Base-by-base conservation (phyloP, 768 basidiomycete genomes). In the Candolleomyces eurysporus region DNA sequence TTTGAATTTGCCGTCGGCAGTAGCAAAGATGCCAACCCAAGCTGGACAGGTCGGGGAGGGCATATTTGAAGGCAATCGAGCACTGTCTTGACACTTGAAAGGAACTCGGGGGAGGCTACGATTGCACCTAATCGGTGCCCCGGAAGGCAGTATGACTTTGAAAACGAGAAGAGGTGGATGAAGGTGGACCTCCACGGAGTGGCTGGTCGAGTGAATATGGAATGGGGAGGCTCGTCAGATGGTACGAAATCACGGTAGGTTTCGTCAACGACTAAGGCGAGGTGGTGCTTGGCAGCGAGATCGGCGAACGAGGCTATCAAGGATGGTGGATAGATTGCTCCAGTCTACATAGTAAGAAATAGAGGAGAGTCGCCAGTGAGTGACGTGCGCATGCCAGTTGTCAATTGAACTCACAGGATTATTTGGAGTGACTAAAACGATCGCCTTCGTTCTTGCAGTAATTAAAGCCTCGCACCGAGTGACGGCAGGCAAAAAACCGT, bases 21-120 rank as follows among this genome's bases (percentile, higher is more conserved):
- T 1, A 94, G 73, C 4, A 90, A 75, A 17, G 82, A 75, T 4
- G 75, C 78, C 8, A 94, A 78, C 0, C 89, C 91, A 9, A 85
- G 69, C 66, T 95, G 93, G 16, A 88, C 78, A 0, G 89, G 82
- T 7, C 89, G 82, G 11, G 92, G 89, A 0, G 92, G 78, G 67
- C 92, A 94, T 43, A 92, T 88, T 67, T 93, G 92, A 42, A 93
- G 76, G 63, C 86, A 89, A 71, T 94, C 93, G 13, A 92, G 82
- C 21, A 89, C 82, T 22, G 76, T 80, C 53, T 86, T 69, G 17
- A 83, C 73, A 5, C 80, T 65, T 16, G 64, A 64, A 7, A 89
- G 73, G 53, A 94, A 71, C 0, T 68, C 62, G 0, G 86, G 84
- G 0, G 86, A 84, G 0, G 88, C 87, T 19, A 85, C 81, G 60